A percentile compares a stretch with the other conserved stretches of the same genome.
Conservation (phyloP, 805 yeast species). For the Priceomyces castillae region DNA sequence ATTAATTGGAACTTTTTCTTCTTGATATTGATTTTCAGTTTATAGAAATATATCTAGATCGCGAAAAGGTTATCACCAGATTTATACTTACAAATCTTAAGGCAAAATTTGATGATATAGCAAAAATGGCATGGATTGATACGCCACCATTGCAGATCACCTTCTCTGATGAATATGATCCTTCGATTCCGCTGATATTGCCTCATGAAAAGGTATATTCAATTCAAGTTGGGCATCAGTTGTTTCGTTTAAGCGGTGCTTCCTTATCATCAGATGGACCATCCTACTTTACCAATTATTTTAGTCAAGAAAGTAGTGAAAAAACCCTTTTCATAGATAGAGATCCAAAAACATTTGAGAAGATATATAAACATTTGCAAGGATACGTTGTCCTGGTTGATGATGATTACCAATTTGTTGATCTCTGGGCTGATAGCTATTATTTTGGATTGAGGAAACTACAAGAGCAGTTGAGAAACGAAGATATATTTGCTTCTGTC, state of each 20-base stretch:
- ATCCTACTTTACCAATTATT: slow-evolving; percentile 78
- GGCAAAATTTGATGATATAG: background rate
- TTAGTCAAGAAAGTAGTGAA: slow-evolving; percentile 40
- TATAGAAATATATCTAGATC: background rate
- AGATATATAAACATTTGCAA: slow-evolving; percentile 69
- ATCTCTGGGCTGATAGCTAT: slow-evolving; percentile 64
- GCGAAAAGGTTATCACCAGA: background rate
- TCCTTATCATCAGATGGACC: slow-evolving; percentile 86
- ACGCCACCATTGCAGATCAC: background rate
- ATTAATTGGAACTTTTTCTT: background rate
- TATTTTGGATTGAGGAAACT: slow-evolving; percentile 67
- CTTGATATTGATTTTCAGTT: background rate
- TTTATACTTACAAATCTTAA: too few species aligned
- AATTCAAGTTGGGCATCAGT: slow-evolving; percentile 64
- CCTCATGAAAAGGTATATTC: slow-evolving; percentile 71
- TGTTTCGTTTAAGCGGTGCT: slow-evolving; percentile 74
- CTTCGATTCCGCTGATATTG: slow-evolving; percentile 48
- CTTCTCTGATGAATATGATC: slow-evolving; percentile 33
- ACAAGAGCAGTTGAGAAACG: slow-evolving; percentile 44
- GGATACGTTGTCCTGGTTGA: slow-evolving; percentile 70
- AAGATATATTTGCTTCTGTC: slow-evolving; percentile 55
- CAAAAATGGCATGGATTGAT: background rate
- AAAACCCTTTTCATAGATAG: slow-evolving; percentile 66
- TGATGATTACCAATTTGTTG: slow-evolving; percentile 58
- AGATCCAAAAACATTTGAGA: slow-evolving; percentile 63